Evolutionary conservation across 768 basidiomycete species (phyloP).

Genomic region (Symmetrospora coprosmae): DNA sequence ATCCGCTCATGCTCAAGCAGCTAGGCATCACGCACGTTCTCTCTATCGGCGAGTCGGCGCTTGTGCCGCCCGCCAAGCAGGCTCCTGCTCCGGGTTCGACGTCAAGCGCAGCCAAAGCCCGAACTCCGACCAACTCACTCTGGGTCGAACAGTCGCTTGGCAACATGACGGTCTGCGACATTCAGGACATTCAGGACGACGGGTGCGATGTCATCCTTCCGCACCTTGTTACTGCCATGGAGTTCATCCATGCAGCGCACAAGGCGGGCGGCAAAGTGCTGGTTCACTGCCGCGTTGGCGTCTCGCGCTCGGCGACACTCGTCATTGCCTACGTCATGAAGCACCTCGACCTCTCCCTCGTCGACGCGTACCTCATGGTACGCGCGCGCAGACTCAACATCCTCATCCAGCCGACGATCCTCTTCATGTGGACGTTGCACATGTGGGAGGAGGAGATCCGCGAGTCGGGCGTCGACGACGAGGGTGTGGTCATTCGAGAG

Average conservation of each 20-base stretch:
- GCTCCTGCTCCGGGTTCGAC: slow-evolving; percentile 23
- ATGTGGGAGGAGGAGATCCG: slow-evolving; percentile 84
- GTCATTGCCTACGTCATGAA: slow-evolving; percentile 98
- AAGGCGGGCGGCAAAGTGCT: slow-evolving; percentile 72
- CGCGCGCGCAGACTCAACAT: slow-evolving; percentile 67
- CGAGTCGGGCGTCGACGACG: slow-evolving; percentile 31
- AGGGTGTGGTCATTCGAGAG: neutral
- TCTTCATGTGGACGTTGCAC: slow-evolving; percentile 82
- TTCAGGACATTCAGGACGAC: slow-evolving; percentile 58
- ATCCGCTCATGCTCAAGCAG: slow-evolving; percentile 89
- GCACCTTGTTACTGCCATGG: slow-evolving; percentile 71
- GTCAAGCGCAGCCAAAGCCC: slow-evolving; percentile 7
- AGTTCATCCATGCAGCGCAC: slow-evolving; percentile 82
- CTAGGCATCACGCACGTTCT: slow-evolving; percentile 95
- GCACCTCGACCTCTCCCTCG: slow-evolving; percentile 64
- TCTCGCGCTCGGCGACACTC: slow-evolving; percentile 82
- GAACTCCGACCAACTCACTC: slow-evolving; percentile 46
- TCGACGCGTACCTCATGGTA: slow-evolving; percentile 85
- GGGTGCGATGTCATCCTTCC: slow-evolving; percentile 88
- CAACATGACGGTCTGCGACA: slow-evolving; percentile 76
- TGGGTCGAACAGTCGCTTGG: slow-evolving; percentile 81
- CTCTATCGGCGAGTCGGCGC: slow-evolving; percentile 86
- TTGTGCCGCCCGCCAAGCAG: slow-evolving; percentile 51
- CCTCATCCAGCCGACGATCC: slow-evolving; percentile 65
- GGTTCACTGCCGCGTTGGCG: slow-evolving; percentile 99